These are phyloP conservation scores for Piper longum DNA, from an alignment of 164 flowering plant species.

Conservation along the genomic window DNA sequence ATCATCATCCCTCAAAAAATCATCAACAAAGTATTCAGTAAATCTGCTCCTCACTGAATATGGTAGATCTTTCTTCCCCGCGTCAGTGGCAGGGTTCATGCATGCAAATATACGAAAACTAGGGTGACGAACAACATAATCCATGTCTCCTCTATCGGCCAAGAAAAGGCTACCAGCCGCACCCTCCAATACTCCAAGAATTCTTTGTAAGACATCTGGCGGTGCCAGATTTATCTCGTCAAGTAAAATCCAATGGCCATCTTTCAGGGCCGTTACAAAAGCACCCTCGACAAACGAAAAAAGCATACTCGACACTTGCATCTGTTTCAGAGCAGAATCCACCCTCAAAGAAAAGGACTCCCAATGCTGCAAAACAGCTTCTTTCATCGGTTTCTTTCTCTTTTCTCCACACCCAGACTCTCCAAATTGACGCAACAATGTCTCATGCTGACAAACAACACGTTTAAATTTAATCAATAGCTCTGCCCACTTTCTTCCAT, in stretches of 20 bases:
- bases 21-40: slow-evolving; percentile 90
- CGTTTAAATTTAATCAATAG: slow-evolving; percentile 32
- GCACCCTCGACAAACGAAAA: slow-evolving; percentile 96
- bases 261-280: slow-evolving; percentile 67
- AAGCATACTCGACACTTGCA: slow-evolving; percentile 45
- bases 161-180: slow-evolving; percentile 73
- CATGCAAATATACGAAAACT: slow-evolving; percentile 88
- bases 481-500: slow-evolving; percentile 13
- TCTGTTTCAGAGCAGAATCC: slow-evolving; percentile 35
- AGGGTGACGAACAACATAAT: slow-evolving; percentile 55
- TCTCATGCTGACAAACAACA: slow-evolving; percentile 16
- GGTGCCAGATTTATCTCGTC: slow-evolving; percentile 99
- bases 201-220: slow-evolving; percentile 83
- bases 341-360: slow-evolving; percentile 41
- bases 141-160: slow-evolving; percentile 80
- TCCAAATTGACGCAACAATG: slow-evolving; percentile 14
- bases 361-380: slow-evolving; percentile 37
- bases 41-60: slow-evolving; percentile 65
- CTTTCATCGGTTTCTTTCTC: slow-evolving; percentile 47
- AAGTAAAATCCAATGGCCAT: slow-evolving; percentile 91
- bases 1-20: slow-evolving; percentile 67
- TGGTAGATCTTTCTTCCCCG: slow-evolving; percentile 87
- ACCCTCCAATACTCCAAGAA: slow-evolving; percentile 81
- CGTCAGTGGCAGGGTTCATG: slow-evolving; percentile 99
- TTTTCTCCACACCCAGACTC: slow-evolving; percentile 34